phyloP scores from a whole-genome alignment of 805 yeast genomes.

The Alloascoidea africana region DNA sequence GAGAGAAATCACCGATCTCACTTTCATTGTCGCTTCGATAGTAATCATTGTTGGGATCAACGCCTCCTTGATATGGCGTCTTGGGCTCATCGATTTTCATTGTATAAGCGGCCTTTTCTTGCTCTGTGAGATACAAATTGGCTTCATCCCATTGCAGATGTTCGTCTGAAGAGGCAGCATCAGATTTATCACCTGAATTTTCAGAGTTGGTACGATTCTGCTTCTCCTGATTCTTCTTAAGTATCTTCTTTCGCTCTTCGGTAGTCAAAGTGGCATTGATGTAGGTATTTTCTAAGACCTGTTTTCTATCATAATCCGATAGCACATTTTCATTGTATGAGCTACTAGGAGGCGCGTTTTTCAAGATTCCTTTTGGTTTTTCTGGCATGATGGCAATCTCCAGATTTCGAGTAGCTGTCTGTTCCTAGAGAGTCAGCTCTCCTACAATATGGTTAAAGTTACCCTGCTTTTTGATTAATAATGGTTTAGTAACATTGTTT shows the following conservation, averaged over 20 bases:
- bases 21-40: slow-evolving; percentile 58
- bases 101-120: slow-evolving; percentile 45
- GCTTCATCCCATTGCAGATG: slow-evolving; percentile 77
- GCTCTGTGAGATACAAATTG: slow-evolving; percentile 60
- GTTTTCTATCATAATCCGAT: slow-evolving; percentile 28
- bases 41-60: slow-evolving; percentile 61
- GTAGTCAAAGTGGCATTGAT: slow-evolving; percentile 44
- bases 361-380: slow-evolving; percentile 8
- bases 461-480: too few relatives aligned
- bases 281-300: slow-evolving; percentile 68
- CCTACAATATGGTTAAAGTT: too few relatives aligned
- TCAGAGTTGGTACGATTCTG: slow-evolving; percentile 8
- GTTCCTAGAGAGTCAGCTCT: too few relatives aligned
- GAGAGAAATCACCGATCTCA: slow-evolving; percentile 31
- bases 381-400: too few relatives aligned
- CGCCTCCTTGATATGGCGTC: slow-evolving; percentile 89
- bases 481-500: too few relatives aligned
- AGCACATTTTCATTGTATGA: slow-evolving; percentile 3
- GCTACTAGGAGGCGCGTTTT: slow-evolving; percentile 9
- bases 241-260: slow-evolving; percentile 9
- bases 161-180: slow-evolving; percentile 17
- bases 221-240: slow-evolving; percentile 11
- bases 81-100: slow-evolving; percentile 90
- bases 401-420: too few relatives aligned
- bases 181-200: slow-evolving; percentile 9